Base-by-base conservation (phyloP, 139 green algal genomes). In the Zygnema cylindricum region DNA sequence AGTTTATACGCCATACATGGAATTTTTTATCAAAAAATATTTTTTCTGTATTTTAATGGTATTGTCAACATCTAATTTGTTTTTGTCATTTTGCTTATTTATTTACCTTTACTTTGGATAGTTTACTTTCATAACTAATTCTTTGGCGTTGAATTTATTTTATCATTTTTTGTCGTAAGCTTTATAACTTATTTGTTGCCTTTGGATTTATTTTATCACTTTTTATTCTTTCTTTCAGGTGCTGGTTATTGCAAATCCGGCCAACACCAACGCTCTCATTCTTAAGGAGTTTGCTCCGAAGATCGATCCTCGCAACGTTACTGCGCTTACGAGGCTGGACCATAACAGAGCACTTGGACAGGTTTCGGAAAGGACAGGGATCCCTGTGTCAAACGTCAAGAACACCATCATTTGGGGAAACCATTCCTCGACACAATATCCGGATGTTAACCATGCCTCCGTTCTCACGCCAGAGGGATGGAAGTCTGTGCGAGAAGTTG, bases 341-440 rank as follows among this genome's bases (percentile, higher is more conserved):
- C 97, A 99, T 94, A 99, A 99, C 95, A 92, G 97, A 63, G 96
- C 96, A 0, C 89, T 98, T 63, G 96, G 94, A 11, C 96, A 97
- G 95, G 88, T 98, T 2, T 87, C 94, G 0, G 94, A 97, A 91
- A 93, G 93, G 39, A 86, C 90, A 0, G 93, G 93, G 16, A 86
- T 92, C 3, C 93, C 95, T 49, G 94, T 96, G 25, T 93, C 81
- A 32, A 90, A 94, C 11, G 97, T 99, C 1, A 95, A 95, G 69
- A 98, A 98, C 88, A 95, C 95, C 25, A 98, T 97, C 92, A 98
- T 99, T 92, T 99, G 97, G 97, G 97, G 97, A 88, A 99, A 99
- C 93, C 97, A 99, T 93, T 96, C 93, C 11, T 96, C 91, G 73
- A 98, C 96, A 36, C 96, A 98, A 55, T 98, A 98, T 91, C 96